phyloP scores from a whole-genome alignment of 495 filamentous ascomycete species.

The Talaromyces thailandensis region DNA sequence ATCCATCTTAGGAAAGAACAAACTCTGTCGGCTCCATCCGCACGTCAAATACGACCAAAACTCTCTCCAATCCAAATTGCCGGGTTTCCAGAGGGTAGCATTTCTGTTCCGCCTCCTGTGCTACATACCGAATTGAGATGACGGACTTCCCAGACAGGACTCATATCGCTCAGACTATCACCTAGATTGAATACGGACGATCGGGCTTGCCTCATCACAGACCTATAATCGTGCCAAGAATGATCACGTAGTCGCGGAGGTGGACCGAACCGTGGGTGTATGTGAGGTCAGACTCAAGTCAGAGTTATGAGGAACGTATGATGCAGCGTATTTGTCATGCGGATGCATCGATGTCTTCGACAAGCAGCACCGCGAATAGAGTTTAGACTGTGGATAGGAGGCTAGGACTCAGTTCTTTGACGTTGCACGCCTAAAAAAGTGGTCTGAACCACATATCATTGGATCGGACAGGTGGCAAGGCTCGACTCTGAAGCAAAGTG shows the following conservation, averaged over 20 bases:
- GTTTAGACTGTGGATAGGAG: not conserved
- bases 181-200: not conserved
- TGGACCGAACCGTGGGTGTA: not conserved
- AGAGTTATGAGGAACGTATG: not conserved
- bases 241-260: not conserved
- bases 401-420: not conserved
- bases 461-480: not conserved
- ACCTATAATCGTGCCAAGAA: not conserved
- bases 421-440: not conserved
- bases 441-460: not conserved
- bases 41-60: not conserved
- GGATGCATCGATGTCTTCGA: not conserved
- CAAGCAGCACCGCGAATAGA: not conserved
- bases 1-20: not conserved
- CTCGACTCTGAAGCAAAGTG: not conserved
- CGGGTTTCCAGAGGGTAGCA: not conserved
- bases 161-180: not conserved
- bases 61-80: not conserved
- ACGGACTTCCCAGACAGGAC: not conserved
- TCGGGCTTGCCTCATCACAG: too few relatives aligned
- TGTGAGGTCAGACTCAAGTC: not conserved
- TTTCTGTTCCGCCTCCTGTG: not conserved
- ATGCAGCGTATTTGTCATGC: not conserved
- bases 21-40: not conserved
- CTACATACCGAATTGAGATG: not conserved